Percentiles rank a stretch among this genome's conserved stretches.
Conservation (phyloP, 2,329 filamentous ascomycete genomes). For the Talaromyces sp. region DNA sequence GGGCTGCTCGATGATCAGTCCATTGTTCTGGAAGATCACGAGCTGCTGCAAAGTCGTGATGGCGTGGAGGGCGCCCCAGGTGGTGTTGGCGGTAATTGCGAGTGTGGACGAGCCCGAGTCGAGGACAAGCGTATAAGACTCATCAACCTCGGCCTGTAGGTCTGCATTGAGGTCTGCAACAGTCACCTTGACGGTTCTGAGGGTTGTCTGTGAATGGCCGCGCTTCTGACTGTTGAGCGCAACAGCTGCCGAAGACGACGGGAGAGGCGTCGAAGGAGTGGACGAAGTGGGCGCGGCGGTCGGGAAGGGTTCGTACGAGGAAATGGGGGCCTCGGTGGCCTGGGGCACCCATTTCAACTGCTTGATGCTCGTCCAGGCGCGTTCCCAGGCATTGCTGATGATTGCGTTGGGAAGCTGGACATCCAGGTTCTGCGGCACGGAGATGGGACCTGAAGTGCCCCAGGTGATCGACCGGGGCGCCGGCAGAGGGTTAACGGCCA, state of each 20-base stretch:
- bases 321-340: slow-evolving; percentile 52
- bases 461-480: slow-evolving; percentile 53
- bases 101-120: slow-evolving; percentile 39
- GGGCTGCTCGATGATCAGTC: slow-evolving; percentile 51
- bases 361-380: slow-evolving; percentile 48
- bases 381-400: slow-evolving; percentile 49
- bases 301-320: slow-evolving; percentile 52
- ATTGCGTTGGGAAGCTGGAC: slow-evolving; percentile 41
- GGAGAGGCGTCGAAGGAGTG: background rate
- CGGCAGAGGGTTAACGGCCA: slow-evolving; percentile 54
- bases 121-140: slow-evolving; percentile 54
- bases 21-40: slow-evolving; percentile 44
- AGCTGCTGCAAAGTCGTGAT: slow-evolving; percentile 58
- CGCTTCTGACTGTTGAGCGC: background rate
- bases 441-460: slow-evolving; percentile 51
- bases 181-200: slow-evolving; percentile 47
- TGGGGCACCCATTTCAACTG: slow-evolving; percentile 54
- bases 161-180: slow-evolving; percentile 47
- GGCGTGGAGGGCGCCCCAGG: slow-evolving; percentile 55
- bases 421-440: slow-evolving; percentile 37
- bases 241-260: background rate
- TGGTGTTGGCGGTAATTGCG: slow-evolving; percentile 49
- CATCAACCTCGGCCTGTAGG: slow-evolving; percentile 56
- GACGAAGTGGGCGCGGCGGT: slow-evolving; percentile 26
- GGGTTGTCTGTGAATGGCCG: slow-evolving; percentile 3